Base-by-base conservation (phyloP, 805 yeast genomes). In the Candida chilensis region DNA sequence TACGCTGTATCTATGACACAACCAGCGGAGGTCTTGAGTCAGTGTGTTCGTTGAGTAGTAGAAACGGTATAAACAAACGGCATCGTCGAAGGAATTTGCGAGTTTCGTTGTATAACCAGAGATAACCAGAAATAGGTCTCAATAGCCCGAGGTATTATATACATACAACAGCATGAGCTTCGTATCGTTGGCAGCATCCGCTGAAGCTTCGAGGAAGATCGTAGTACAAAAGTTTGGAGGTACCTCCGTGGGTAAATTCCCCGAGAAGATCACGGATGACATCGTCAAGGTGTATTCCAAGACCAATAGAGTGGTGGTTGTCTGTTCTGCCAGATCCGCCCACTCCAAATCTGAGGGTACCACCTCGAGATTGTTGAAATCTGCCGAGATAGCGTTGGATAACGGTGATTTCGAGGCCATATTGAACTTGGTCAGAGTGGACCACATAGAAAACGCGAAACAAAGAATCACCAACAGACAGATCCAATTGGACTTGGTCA, bases 201-300 rank as follows among this genome's bases (percentile, higher is more conserved):
- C n/a, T 19, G 21, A 19, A 19, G 21, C 21, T 9, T 19, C 11
- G 10, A 19, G 11, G 11, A 19, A 19, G 11, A 19, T 19, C 8
- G 21, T 9, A 19, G 82, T 92, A 5, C 98, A 92, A 54, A 92
- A 92, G 56, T 92, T 85, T 47, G 98, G 98, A 29, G 98, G 98
- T 32, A 92, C 98, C 11, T 78, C 92, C 28, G 96, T 92, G 19
- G 98, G 98, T 15, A 92, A 92, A 52, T 88, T 92, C 54, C 84
- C 96, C 7, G 76, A 70, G 30, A 71, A 79, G 40, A 92, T 92
- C 32, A 87, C 86, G 17, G 81, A 82, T 36, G 84, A 86, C 40
- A 86, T 92, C 29, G 83, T 92, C 28, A 75, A 74, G 46, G 72
- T 64, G 16, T 85, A 75, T 49, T 61, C 76, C 20, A 57, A 68